Base-by-base conservation (phyloP, 2,329 filamentous ascomycete genomes). In the Pseudohalonectria lignicola region DNA sequence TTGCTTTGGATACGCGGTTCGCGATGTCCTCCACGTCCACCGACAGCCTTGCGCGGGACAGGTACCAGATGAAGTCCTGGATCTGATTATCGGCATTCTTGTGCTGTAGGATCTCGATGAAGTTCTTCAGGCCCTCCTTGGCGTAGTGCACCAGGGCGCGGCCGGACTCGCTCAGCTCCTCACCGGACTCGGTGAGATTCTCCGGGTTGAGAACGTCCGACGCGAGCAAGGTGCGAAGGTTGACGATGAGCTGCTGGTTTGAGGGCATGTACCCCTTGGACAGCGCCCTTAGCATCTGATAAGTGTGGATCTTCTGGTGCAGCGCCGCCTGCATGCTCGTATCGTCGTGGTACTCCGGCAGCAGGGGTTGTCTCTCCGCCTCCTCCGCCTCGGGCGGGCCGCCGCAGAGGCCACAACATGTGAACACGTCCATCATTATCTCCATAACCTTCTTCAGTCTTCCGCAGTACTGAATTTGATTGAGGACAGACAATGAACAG, bases 191-290 rank as follows among this genome's bases (percentile, higher is more conserved):
- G 43, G 79, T 78, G n/a, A n/a, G n/a, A 37, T 79, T 78, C 38
- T 84, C 74, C 0, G 84, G 77, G 49, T 87, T 90, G 41, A 95
- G 68, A 15, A 92, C 54, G 49, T 90, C 82, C 25, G 84, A 79
- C 4, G 84, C 76, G 8, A 94, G 68, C 2, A 95, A 62, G 3
- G 81, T 85, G 47, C 86, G 78, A 3, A 96, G 66, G 47, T 93
- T 87, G 54, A 80, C 66, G 50, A 92, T 82, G 47, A 73, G 54
- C 57, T 96, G 90, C 48, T 92, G 81, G 10, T 84, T 95, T 5
- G 86, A 92, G 34, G 90, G 90, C 82, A 96, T 88, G 60, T 79
- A 95, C 5, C 90, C 90, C 51, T 85, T 76, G 2, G 75, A 74
- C 9, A 95, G 57, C 39, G 90, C 90, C 38, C 84, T 75, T 20